Evolutionary conservation across 2,329 filamentous ascomycete species (phyloP), one percentile per base, ranked within the genome.

Genomic region (Colletotrichum endophyticum): DNA sequence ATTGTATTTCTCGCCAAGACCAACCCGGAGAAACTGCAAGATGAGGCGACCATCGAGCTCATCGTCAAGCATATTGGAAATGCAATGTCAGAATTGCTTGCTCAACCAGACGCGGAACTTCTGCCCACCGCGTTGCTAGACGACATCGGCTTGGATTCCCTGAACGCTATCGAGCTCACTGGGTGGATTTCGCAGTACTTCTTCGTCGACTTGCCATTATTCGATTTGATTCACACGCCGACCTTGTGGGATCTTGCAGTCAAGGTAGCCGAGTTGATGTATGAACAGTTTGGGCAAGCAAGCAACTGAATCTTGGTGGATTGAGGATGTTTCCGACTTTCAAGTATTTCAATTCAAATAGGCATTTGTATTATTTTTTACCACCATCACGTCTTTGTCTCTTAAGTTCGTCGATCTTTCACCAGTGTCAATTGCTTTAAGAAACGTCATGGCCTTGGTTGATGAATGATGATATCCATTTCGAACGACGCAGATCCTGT

Each of bases 301-400:
- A 30, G 1, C 27, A 59, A 27, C 9, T 59, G 27, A 59, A 19
- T 9, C 11, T 6, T 16, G 27, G 22, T 59, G 25, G n/a, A 59
- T 27, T 59, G 27, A 30, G 44, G 11, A 22, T 22, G 6, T 49
- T 22, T 49, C 1, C 44, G n/a, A n/a, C 16, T 22, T 22, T 49
- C 44, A 13, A 11, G 11, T 8, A 12, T 13, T 22, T 19, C n/a
- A 22, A 13, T 22, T 22, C 1, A 0, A 49, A 49, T 22, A 22
- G 11, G 6, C 19, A 22, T 22, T 22, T 13, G 11, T 22, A 22
- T 53, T n/a, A 22, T n/a, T 22, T 22, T 1, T 11, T 3, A 53
- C 9, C 3, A 44, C 5, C n/a, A 4, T 4, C 0, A 22, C 13
- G 6, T 22, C 9, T 4, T n/a, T 44, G 2, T 6, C 3, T n/a